Evolutionary conservation across 345 rosid genomes (phyloP), one percentile per base, ranked within the genome.

Genomic region (Hypericum androsaemum): DNA sequence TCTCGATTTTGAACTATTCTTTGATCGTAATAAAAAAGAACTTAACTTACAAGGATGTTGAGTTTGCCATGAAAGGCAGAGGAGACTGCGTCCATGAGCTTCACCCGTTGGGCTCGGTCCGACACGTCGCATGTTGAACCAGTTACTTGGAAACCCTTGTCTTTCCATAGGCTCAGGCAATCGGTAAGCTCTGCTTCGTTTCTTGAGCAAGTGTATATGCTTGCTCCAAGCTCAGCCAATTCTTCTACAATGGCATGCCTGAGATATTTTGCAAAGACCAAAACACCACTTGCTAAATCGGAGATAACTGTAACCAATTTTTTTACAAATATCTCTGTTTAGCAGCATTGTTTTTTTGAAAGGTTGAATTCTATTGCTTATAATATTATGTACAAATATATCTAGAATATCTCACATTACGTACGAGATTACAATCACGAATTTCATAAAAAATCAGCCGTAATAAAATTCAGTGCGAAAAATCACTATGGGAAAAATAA

Each of bases 101-200:
- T 65, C 37, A 67, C 77, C 41, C 79, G 64, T 6, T 76, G 68
- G 5, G 62, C 56, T 36, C 47, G 56, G 3, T 15, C 53, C 37
- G 71, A 59, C 5, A 58, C 39, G 50, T 76, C 80, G 63, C 82
- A 78, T 0, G 64, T 75, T 0, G 88, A 78, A 12, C 82, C 84
- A 7, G 59, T 74, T 32, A 78, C 77, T 7, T 43, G 14, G 41
- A 74, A 74, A 12, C 84, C 82, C n/a, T 62, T 74, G 15, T 52
- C 58, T 54, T 56, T 37, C 88, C 88, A 78, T 42, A 70, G 66
- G 7, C 47, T 41, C 9, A 55, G 12, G 16, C 66, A 55, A 7
- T 49, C n/a, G 5, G 54, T 37, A 17, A 55, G 43, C 46, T 62
- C 44, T 2, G 5, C 22, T 22, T 55, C 39, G 39, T 37, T 50